Percentiles rank a stretch among this genome's conserved stretches.
Evolutionary conservation across 129 eudicot genomes (phyloP).

Genomic region (Dittrichia graveolens): DNA sequence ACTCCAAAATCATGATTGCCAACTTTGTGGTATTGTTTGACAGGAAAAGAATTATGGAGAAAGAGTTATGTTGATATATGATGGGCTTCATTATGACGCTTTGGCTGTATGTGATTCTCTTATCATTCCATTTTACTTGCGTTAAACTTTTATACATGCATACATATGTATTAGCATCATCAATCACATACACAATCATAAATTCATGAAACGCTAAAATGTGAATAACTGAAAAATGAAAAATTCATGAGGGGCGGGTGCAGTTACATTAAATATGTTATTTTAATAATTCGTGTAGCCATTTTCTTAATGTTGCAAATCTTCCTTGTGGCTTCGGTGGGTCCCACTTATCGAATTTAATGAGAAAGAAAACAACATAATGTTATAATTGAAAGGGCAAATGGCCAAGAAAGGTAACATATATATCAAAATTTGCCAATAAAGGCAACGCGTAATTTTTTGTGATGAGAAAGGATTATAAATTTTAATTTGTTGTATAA

Average conservation of each 20-base stretch:
- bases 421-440: no score
- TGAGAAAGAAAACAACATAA: background rate
- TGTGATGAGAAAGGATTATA: no score
- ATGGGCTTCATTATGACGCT: conserved; percentile 98
- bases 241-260: no score
- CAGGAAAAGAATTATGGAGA: conserved; percentile 79
- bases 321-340: background rate
- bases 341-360: background rate
- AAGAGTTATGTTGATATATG: conserved; percentile 93
- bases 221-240: no score
- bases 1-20: background rate
- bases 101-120: conserved; percentile 69
- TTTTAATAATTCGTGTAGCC: no score
- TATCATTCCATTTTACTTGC: conserved; percentile 2
- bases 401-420: no score
- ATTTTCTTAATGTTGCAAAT: no score
- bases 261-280: no score
- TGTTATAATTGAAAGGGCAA: background rate
- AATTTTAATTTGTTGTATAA: no score
- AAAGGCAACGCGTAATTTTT: no score
- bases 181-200: background rate
- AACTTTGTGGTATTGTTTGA: background rate
- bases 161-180: conserved; percentile 1
- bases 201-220: no score
- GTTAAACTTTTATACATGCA: conserved; percentile 1